phyloP scores from a whole-genome alignment of 345 rosid species.

The Eucalyptus virginea region DNA sequence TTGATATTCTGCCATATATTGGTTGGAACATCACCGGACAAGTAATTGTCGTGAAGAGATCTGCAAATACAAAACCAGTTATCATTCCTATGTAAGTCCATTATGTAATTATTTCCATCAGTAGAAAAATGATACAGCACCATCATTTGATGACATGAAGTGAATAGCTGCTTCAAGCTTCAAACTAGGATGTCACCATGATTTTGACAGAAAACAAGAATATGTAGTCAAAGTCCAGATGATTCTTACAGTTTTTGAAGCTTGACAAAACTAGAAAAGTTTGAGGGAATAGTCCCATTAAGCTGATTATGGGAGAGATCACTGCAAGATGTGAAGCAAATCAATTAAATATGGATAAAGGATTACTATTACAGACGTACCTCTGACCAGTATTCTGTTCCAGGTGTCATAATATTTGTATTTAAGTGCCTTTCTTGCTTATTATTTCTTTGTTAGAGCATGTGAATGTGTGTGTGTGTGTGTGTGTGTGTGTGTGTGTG shows the following conservation, averaged over 20 bases:
- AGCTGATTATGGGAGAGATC: constrained; percentile 38
- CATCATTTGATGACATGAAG: background rate
- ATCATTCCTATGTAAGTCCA: background rate
- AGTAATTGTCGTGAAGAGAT: constrained; percentile 59
- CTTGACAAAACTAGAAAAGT: constrained; percentile 33
- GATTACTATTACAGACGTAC: background rate
- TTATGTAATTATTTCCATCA: background rate
- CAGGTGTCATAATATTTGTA: background rate
- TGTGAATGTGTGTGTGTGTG: background rate
- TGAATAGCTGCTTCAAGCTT: background rate
- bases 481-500: fast-evolving
- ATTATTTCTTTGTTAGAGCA: background rate
- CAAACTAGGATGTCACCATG: background rate
- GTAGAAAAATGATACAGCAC: background rate
- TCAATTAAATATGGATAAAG: background rate
- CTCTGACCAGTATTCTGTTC: background rate
- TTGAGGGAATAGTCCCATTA: constrained; percentile 40
- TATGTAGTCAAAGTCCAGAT: background rate
- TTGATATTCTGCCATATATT: constrained; percentile 59
- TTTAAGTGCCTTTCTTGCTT: background rate
- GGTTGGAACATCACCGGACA: constrained; percentile 59
- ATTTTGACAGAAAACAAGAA: background rate
- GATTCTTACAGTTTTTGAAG: constrained; percentile 46
- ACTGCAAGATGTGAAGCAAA: constrained; percentile 12
- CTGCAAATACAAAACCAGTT: constrained; percentile 27